phyloP scores from a whole-genome alignment of 257 asterid species.

The Jaltomata sinuosa region DNA sequence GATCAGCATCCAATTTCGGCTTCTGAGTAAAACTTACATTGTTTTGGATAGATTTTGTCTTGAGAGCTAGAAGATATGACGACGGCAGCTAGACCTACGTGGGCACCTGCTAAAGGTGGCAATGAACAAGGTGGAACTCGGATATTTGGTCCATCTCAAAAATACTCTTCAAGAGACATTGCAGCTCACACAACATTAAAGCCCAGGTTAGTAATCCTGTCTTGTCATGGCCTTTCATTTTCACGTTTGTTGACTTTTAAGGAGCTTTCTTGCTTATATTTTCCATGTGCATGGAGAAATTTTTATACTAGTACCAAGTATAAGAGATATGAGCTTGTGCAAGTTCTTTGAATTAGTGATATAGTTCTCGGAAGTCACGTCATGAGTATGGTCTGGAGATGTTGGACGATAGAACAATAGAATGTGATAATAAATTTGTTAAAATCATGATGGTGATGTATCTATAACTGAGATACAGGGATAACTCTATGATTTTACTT shows the following conservation, averaged over 20 bases:
- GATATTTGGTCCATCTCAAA: conserved; percentile 92
- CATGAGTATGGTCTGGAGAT: background rate
- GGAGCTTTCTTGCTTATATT: background rate
- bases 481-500: background rate
- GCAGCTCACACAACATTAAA: conserved; percentile 87
- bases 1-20: background rate
- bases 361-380: background rate
- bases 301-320: background rate
- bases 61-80: conserved; percentile 33
- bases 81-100: conserved; percentile 99
- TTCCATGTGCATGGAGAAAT: background rate
- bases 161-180: conserved; percentile 90
- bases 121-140: conserved; percentile 97
- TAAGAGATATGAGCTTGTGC: background rate
- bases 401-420: background rate
- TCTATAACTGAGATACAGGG: background rate
- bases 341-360: background rate
- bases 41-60: background rate
- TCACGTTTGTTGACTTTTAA: background rate
- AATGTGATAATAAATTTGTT: background rate
- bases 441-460: background rate
- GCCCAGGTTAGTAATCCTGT: conserved; percentile 48
- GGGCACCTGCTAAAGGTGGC: conserved; percentile 99
- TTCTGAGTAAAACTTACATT: background rate
- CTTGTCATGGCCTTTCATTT: background rate